These are phyloP conservation scores for Penicillium cataractarum DNA, from an alignment of 495 filamentous ascomycete genomes.

Conservation along the genomic window DNA sequence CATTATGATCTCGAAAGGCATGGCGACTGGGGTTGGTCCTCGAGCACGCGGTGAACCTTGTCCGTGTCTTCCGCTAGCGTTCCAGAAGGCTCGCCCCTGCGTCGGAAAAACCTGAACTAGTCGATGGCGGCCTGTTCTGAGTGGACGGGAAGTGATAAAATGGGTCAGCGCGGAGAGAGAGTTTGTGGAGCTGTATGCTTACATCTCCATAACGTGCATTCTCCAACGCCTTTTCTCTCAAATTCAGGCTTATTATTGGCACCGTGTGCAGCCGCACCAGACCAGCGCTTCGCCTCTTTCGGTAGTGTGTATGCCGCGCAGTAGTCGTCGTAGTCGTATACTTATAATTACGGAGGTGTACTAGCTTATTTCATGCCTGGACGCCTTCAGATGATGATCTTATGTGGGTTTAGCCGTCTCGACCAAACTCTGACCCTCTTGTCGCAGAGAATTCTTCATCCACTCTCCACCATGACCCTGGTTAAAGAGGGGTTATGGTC, in stretches of 20 bases:
- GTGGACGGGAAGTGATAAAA: conserved; percentile 1
- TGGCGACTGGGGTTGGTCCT: not conserved
- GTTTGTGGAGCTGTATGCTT: conserved; percentile 18
- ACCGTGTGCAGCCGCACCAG: not conserved
- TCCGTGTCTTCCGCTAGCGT: conserved; percentile 23
- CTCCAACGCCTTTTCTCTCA: conserved; percentile 4
- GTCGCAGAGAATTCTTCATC: conserved; percentile 15
- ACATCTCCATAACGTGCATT: conserved; percentile 1
- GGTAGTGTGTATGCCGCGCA: conserved; percentile 1
- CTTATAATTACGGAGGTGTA: not conserved
- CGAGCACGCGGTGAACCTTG: conserved; percentile 11
- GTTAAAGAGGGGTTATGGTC: conserved; percentile 17
- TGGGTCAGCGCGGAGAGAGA: conserved; percentile 11
- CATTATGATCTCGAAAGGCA: not conserved
- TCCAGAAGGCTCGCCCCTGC: conserved; percentile 29
- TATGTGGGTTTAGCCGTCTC: conserved; percentile 20
- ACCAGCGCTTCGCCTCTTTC: conserved; percentile 1
- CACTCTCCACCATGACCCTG: conserved; percentile 20
- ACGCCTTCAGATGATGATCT: conserved; percentile 13
- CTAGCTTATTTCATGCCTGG: not conserved
- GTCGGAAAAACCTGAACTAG: conserved; percentile 3
- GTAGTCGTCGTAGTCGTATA: not conserved
- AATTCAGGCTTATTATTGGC: conserved; percentile 2
- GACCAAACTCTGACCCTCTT: conserved; percentile 13
- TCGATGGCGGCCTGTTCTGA: not conserved